Evolutionary conservation across 768 basidiomycete species (phyloP), one percentile per base, ranked within the genome.

Genomic region (Cystofilobasidium capitatum): DNA sequence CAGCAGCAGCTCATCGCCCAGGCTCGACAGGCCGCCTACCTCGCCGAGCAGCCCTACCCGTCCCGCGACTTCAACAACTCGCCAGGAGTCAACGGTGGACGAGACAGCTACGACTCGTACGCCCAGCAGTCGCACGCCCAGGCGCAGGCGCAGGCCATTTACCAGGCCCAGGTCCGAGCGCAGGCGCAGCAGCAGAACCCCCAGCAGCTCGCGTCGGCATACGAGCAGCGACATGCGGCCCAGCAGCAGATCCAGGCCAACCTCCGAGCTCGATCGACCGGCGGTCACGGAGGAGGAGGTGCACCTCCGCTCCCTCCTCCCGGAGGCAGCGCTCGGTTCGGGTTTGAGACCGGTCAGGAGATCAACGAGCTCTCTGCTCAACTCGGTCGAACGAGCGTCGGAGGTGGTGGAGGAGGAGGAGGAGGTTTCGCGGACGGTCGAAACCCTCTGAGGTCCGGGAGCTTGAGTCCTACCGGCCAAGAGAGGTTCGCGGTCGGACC

Each of bases 1-100:
- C 68, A 69, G 51, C 68, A 64, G 40, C 68, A 69, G 36, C 62
- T 69, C 17, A 33, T 64, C 16, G 68, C 68, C 24, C 68, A 69
- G 35, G 57, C 55, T 9, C 57, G 57, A 12, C 62, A 69, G 31
- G 68, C 68, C 22, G 68, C 68, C n/a, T 12, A 58, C 16, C 63
- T 69, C 45, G 62, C 68, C 16, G 68, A 47, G 44, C 62, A 63
- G 24, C 63, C 68, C 20, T 60, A 55, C 58, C 29, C 7, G 8
- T 54, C 51, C 29, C 31, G 45, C 17, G 51, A 31, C 29, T 55
- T 14, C 20, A 42, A 42, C 40, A 42, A 42, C 40, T 10, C 20
- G 40, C 40, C 40, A 10, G 40, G 20, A 26, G 29, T 31, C 16
- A 26, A 13, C 13, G 22, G 2, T 31, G 7, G n/a, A 8, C 14